Percentiles rank a stretch among this genome's conserved stretches.
These are phyloP conservation scores for Fusarium cicatricum DNA, from an alignment of 2,329 filamentous ascomycete genomes.

Conservation along the genomic window DNA sequence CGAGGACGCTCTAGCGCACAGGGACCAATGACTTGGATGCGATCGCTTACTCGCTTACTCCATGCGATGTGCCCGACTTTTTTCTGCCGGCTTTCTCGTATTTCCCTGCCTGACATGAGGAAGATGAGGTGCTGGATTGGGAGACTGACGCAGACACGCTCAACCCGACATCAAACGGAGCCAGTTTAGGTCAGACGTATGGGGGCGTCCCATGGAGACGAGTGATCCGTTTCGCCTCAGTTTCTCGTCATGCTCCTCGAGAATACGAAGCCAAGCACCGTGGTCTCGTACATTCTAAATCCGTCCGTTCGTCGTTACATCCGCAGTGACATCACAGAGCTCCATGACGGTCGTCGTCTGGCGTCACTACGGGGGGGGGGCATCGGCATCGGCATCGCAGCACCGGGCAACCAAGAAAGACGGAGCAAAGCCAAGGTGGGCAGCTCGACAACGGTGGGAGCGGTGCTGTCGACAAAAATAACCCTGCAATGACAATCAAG, in stretches of 20 bases:
- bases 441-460: conserved; percentile 6
- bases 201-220: background rate
- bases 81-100: conserved; percentile 38
- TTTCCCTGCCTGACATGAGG: conserved; percentile 16
- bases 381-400: conserved; percentile 15
- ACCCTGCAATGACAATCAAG: conserved; percentile 7
- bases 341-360: conserved; percentile 9
- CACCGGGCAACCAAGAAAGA: conserved; percentile 20
- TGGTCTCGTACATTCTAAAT: conserved; percentile 3
- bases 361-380: conserved; percentile 13
- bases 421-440: too few relatives aligned
- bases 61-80: conserved; percentile 25
- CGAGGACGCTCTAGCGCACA: conserved; percentile 10
- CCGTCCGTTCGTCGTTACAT: conserved; percentile 20
- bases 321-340: conserved; percentile 37
- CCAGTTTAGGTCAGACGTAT: conserved; percentile 2
- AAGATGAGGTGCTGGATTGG: too few relatives aligned
- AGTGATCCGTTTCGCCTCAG: background rate
- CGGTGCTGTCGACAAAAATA: conserved; percentile 24
- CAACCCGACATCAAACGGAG: background rate
- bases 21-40: conserved; percentile 33
- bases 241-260: conserved; percentile 9
- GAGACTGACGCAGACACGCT: too few relatives aligned
- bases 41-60: conserved; percentile 28
- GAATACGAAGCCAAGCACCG: conserved; percentile 30